phyloP scores from a whole-genome alignment of 768 basidiomycete genomes.

The Hortiboletus flavorubellus region DNA sequence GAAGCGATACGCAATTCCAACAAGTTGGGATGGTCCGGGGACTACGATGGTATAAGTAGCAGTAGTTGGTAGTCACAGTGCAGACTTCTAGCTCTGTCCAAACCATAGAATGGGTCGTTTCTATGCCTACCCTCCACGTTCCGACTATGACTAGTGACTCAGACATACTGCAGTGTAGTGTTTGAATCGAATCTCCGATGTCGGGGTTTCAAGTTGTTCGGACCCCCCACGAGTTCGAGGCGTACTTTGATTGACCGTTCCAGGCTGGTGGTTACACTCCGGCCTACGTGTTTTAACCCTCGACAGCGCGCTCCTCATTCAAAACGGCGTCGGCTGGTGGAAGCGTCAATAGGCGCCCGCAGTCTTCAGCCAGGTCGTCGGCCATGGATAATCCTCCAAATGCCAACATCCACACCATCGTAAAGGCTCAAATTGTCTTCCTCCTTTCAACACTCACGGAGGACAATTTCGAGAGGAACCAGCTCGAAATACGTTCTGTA shows the following conservation, averaged over 20 bases:
- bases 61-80: too few species aligned
- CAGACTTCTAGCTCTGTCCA: too few species aligned
- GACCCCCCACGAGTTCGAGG: slow-evolving; percentile 16
- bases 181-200: slow-evolving; percentile 15
- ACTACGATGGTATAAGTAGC: not conserved
- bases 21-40: not conserved
- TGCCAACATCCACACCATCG: slow-evolving; percentile 87
- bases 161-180: too few species aligned
- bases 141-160: not conserved
- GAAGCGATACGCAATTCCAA: not conserved
- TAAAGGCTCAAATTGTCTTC: slow-evolving; percentile 97
- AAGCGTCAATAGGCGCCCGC: slow-evolving; percentile 66
- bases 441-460: slow-evolving; percentile 93
- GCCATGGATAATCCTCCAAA: slow-evolving; percentile 84
- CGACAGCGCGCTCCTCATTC: slow-evolving; percentile 24
- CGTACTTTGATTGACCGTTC: slow-evolving; percentile 21
- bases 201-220: slow-evolving; percentile 19
- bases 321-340: slow-evolving; percentile 74
- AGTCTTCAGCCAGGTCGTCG: slow-evolving; percentile 73
- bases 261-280: slow-evolving; percentile 32
- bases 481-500: slow-evolving; percentile 92
- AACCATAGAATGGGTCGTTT: too few species aligned
- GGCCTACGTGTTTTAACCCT: slow-evolving; percentile 37
- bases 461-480: slow-evolving; percentile 94
- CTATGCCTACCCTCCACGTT: too few species aligned